Base-by-base conservation (phyloP, 1,284 basidiomycete species). In the Thelephora terrestris region DNA sequence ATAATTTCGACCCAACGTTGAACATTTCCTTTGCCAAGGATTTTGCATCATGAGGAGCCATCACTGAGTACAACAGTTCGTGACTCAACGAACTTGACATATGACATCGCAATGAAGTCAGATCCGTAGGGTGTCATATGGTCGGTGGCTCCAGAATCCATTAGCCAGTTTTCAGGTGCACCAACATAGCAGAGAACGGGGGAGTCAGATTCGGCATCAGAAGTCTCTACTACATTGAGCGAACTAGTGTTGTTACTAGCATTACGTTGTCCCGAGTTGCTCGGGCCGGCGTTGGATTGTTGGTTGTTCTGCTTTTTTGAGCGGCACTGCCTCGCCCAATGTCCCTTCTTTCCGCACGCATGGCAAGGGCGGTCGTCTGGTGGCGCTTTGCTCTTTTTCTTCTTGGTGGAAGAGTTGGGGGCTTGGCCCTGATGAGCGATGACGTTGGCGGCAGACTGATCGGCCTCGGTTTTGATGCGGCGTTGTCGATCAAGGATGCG, bases 61-160 rank as follows among this genome's bases (percentile, higher is more conserved):
- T 44, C 14, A 27, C 48, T 43, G 17, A 25, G 34, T 2, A 45
- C 24, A 18, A 39, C 9, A 36, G 5, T 35, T n/a, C n/a, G n/a
- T 5, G 23, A 4, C 24, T 29, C 17, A 35, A 27, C 46, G 21
- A n/a, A n/a, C n/a, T 32, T 16, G 10, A 18, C 6, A 10, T 47
- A 47, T 1, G 3, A 17, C 9, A 16, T n/a, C n/a, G n/a, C n/a
- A n/a, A n/a, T 25, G 18, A 47, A 43, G 16, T 47, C 39, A 16
- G 24, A 20, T n/a, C 34, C 17, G 18, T 37, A 4, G 16, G 25
- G 42, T 20, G 49, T 47, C 29, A 47, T 39, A 10, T 50, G 45
- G 17, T 44, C 39, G 32, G 48, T 45, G 18, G 43, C 43, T 10
- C 48, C 48, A 32, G 48, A 49, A 37, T 49, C 43, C 37, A 49